Conservation (phyloP, 108 stramenopile genomes). For the Ochromonas danica region DNA sequence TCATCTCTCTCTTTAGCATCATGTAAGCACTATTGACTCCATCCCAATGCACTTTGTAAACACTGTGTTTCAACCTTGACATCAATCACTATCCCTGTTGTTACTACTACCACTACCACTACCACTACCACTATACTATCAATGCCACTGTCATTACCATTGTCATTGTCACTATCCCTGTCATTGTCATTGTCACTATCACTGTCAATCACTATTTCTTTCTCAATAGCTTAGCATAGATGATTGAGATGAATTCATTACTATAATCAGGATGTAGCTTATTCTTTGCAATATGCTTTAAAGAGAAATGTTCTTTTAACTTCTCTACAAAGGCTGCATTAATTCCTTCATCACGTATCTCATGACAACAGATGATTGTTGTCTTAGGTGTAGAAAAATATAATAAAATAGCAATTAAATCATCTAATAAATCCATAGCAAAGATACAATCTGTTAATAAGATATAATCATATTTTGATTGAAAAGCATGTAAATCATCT, state of each 20-base stretch:
- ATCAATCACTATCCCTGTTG: too few species aligned
- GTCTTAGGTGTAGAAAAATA: neutral
- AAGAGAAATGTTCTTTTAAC: neutral
- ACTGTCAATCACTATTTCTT: too few species aligned
- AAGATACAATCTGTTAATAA: conserved; percentile 19
- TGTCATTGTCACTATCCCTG: too few species aligned
- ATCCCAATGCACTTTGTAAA: too few species aligned
- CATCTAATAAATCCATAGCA: neutral
- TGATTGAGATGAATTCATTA: neutral
- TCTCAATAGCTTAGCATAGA: neutral
- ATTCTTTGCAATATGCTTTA: neutral
- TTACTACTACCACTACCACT: too few species aligned
- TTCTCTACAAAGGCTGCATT: neutral
- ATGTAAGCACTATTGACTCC: too few species aligned
- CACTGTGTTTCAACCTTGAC: too few species aligned
- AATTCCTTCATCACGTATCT: conserved; percentile 5
- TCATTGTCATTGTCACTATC: too few species aligned
- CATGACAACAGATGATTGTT: conserved; percentile 18
- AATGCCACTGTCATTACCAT: too few species aligned
- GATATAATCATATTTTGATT: neutral
- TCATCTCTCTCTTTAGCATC: too few species aligned
- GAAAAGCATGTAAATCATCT: neutral
- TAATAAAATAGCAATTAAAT: neutral
- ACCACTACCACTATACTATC: too few species aligned
- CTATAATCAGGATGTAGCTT: conserved; percentile 5